These are phyloP conservation scores for Termitomyces sp. DNA, from an alignment of 768 basidiomycete species.

Conservation along the genomic window DNA sequence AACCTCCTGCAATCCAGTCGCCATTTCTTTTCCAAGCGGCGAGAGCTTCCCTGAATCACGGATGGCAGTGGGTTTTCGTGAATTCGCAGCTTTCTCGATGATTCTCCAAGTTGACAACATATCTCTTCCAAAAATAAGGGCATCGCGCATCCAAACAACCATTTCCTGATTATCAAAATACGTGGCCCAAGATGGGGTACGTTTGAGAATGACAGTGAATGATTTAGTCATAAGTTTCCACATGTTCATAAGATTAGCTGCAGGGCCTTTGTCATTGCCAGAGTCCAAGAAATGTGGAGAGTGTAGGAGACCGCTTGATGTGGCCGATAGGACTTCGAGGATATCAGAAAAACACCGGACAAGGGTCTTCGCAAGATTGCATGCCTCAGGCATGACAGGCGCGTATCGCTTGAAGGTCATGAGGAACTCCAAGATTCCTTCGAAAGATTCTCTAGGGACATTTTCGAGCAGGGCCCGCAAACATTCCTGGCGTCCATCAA, in stretches of 20 bases:
- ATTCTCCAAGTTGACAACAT: conserved; percentile 76
- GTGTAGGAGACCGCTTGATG: conserved; percentile 65
- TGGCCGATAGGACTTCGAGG: conserved; percentile 79
- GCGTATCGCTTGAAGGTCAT: conserved; percentile 60
- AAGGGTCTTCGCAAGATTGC: conserved; percentile 80
- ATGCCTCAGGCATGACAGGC: conserved; percentile 71
- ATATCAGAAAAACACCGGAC: conserved; percentile 75
- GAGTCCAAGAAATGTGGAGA: conserved; percentile 43
- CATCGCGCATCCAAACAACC: conserved; percentile 98
- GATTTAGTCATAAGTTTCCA: conserved; percentile 83
- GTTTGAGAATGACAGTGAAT: conserved; percentile 78
- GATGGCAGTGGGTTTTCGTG: conserved; percentile 20
- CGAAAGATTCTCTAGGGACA: conserved; percentile 57
- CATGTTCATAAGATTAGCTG: conserved; percentile 54
- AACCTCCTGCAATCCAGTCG: conserved; percentile 70
- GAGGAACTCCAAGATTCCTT: conserved; percentile 68
- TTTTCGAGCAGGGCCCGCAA: conserved; percentile 73
- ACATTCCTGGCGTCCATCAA: conserved; percentile 85
- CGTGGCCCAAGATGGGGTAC: conserved; percentile 76
- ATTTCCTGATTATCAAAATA: conserved; percentile 80
- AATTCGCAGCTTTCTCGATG: conserved; percentile 64
- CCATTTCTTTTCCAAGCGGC: conserved; percentile 64
- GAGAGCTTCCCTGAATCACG: conserved; percentile 45
- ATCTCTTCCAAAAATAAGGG: conserved; percentile 87
- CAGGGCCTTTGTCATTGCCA: conserved; percentile 37